Evolutionary conservation across 768 basidiomycete genomes (phyloP).

Genomic region (Kwoniella shandongensis): DNA sequence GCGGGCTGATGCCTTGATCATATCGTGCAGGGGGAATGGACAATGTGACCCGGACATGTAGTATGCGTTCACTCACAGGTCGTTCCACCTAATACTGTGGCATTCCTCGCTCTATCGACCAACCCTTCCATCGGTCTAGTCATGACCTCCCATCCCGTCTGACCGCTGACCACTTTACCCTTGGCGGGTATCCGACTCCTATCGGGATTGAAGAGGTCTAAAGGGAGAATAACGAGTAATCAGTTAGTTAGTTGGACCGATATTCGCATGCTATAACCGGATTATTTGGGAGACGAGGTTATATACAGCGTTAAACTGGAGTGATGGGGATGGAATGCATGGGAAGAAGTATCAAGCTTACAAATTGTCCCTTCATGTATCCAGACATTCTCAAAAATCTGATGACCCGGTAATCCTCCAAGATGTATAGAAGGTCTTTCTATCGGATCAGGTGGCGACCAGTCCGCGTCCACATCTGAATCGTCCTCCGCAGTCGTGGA

Average conservation of each 20-base stretch:
- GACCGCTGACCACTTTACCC: constrained; percentile 11
- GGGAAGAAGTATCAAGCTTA: neutral
- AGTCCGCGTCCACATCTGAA: too few species aligned
- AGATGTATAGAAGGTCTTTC: constrained; percentile 11
- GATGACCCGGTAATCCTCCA: constrained; percentile 19
- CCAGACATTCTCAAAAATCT: constrained; percentile 21
- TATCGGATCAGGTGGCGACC: constrained; percentile 3
- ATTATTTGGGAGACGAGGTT: too few species aligned
- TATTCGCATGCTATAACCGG: too few species aligned
- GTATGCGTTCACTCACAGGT: constrained; percentile 3
- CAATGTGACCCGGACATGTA: neutral
- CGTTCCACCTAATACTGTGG: constrained; percentile 7
- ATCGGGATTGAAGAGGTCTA: constrained; percentile 6
- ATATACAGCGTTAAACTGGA: too few species aligned
- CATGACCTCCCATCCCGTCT: constrained; percentile 9
- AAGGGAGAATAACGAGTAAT: neutral
- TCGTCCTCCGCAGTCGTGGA: too few species aligned
- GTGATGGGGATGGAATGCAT: neutral
- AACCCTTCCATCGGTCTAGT: constrained; percentile 5
- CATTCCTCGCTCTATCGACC: constrained; percentile 3
- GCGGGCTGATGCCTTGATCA: neutral
- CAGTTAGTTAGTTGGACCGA: too few species aligned
- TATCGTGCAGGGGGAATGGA: neutral
- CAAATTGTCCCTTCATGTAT: constrained; percentile 8
- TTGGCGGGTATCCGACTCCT: constrained; percentile 13